Evolutionary conservation across 1,284 basidiomycete genomes (phyloP), one percentile per base, ranked within the genome.

Genomic region (Inonotus hispidus): DNA sequence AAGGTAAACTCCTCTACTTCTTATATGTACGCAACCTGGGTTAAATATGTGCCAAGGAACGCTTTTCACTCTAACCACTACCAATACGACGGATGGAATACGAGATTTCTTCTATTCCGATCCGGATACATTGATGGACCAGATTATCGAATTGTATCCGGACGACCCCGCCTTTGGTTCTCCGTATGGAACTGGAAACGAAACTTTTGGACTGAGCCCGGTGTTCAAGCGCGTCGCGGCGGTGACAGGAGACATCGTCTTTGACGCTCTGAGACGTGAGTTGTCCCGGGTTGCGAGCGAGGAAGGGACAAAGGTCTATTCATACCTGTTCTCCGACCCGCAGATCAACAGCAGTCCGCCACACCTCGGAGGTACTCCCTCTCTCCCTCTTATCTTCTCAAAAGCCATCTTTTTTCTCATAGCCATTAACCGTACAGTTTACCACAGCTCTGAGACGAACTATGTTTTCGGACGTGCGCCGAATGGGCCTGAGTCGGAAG

Each of bases 281-380:
- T 79, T 75, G 73, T 74, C 71, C 13, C 74, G 77, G 60, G 71
- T 74, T 2, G 73, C 74, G 1, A 69, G 71, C 16, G 68, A 70
- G 2, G 69, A 68, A 5, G 75, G 77, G 0, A 76, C 80, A 2
- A 75, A 75, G 60, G 74, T 72, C 0, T 82, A 72, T 53, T 78
- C 73, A 1, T 83, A 82, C 63, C 69, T 79, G 4, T 82, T 82
- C 68, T 77, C 78, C 1, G 75, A 82, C 53, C 76, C 75, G 6
- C 74, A 76, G 52, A 3, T 38, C 16, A 73, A 76, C 52, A 63
- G 71, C 2, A 73, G 76, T 50, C 63, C 71, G 1, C 66, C 65
- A 7, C 50, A 56, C 19, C 45, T 47, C 19, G 46, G 27, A 47
- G 23, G 16, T 38, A 14, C 52, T 13, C 14, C 23, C 50, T 37